A percentile compares a stretch with the other conserved stretches of the same genome.
Evolutionary conservation across 1,284 basidiomycete species (phyloP).

Genomic region (Puccinia horiana): DNA sequence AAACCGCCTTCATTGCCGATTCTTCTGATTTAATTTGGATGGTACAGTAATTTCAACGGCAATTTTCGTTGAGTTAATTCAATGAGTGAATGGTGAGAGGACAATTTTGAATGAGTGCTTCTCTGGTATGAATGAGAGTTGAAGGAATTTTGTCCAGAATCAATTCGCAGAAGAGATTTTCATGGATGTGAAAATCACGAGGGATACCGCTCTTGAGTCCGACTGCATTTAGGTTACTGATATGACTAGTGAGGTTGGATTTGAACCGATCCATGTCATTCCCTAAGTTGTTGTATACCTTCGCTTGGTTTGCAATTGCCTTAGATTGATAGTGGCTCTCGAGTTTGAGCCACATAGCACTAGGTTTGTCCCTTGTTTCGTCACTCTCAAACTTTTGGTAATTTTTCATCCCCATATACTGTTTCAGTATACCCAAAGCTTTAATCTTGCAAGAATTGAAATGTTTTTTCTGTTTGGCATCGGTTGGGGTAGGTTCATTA

Average conservation of each 20-base stretch:
- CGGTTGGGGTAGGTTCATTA: not conserved
- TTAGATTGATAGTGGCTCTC: not conserved
- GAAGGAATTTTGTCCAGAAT: not conserved
- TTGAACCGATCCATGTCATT: too few relatives aligned
- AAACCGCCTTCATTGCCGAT: too few relatives aligned
- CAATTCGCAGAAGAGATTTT: not conserved
- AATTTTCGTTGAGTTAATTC: not conserved
- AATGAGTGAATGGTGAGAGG: not conserved
- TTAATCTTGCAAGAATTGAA: not conserved
- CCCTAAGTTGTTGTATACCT: not conserved
- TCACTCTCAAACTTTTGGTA: not conserved
- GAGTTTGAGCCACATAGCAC: not conserved
- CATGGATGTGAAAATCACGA: not conserved
- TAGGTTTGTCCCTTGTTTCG: not conserved
- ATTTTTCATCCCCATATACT: too few relatives aligned
- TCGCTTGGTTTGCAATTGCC: not conserved
- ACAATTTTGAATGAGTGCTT: not conserved
- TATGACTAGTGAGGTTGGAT: not conserved
- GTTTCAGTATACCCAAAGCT: not conserved
- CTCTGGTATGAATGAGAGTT: not conserved
- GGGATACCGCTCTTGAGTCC: not conserved
- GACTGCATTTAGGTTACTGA: not conserved
- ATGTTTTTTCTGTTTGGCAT: too few relatives aligned
- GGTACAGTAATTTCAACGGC: not conserved
- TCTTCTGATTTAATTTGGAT: not conserved